A percentile compares a stretch with the other conserved stretches of the same genome.
phyloP scores from a whole-genome alignment of 2,329 filamentous ascomycete species.

The Fusarium sp. region DNA sequence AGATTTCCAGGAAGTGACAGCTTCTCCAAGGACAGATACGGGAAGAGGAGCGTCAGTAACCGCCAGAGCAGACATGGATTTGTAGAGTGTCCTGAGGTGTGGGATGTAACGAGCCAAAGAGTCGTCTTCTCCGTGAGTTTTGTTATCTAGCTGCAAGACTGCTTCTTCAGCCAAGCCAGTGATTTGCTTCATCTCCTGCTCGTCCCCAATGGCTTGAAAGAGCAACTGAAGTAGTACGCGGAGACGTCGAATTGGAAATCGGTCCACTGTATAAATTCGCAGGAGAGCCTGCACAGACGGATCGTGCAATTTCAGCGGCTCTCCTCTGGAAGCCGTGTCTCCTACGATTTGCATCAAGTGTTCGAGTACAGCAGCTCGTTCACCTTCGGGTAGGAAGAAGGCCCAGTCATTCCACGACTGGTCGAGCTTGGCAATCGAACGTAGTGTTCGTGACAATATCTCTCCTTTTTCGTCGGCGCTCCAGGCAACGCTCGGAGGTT shows the following conservation, averaged over 20 bases:
- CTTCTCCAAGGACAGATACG: constrained; percentile 47
- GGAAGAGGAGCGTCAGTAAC: constrained; percentile 48
- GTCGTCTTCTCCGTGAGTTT: constrained; percentile 56
- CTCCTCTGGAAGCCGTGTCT: constrained; percentile 47
- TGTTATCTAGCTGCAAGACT: constrained; percentile 48
- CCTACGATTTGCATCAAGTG: constrained; percentile 64
- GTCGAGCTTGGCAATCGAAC: constrained; percentile 67
- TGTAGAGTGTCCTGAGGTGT: constrained; percentile 58
- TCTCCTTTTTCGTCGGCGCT: constrained; percentile 58
- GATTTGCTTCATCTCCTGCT: constrained; percentile 52
- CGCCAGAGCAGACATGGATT: constrained; percentile 56
- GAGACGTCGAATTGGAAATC: constrained; percentile 62
- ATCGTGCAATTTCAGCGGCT: constrained; percentile 55
- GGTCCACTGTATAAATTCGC: constrained; percentile 58
- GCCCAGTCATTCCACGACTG: constrained; percentile 66
- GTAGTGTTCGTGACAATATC: constrained; percentile 66
- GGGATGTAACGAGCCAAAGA: constrained; percentile 56
- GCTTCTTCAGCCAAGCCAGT: constrained; percentile 52
- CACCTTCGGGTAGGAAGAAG: constrained; percentile 59
- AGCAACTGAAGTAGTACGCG: constrained; percentile 61
- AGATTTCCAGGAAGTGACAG: constrained; percentile 56
- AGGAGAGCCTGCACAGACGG: constrained; percentile 58
- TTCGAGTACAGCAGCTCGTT: constrained; percentile 67
- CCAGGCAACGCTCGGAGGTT: constrained; percentile 64
- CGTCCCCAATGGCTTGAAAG: constrained; percentile 58